Evolutionary conservation across 257 asterid species (phyloP).

Genomic region (Solanum rostratum): DNA sequence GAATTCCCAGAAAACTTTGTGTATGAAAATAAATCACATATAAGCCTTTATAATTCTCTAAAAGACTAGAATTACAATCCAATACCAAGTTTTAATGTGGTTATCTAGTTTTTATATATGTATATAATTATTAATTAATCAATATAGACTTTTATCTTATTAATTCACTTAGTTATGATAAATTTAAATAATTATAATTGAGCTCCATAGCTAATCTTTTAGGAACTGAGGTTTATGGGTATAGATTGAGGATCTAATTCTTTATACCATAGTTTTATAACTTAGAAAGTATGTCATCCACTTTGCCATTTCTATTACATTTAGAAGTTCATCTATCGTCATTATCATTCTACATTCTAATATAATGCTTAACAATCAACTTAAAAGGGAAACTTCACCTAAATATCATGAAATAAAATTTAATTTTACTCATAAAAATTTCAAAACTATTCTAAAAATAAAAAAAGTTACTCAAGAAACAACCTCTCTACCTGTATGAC

Average conservation of each 20-base stretch:
- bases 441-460: neutral
- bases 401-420: too few relatives aligned
- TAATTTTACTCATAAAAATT: too few relatives aligned
- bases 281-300: neutral
- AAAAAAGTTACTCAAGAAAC: too few relatives aligned
- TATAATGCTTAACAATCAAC: neutral
- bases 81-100: too few relatives aligned
- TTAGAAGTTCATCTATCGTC: neutral
- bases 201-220: too few relatives aligned
- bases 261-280: neutral
- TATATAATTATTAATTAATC: too few relatives aligned
- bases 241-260: neutral
- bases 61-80: too few relatives aligned
- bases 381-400: neutral
- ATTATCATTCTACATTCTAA: neutral
- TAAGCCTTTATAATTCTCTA: too few relatives aligned
- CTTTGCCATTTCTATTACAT: neutral
- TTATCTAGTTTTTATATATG: too few relatives aligned
- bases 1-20: too few relatives aligned
- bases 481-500: too few relatives aligned
- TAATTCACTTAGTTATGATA: neutral
- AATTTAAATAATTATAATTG: neutral
- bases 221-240: neutral
- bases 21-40: too few relatives aligned
- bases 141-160: neutral